Conservation (phyloP, 1,139 yeast species). For the Sporopachydermia cereana region DNA sequence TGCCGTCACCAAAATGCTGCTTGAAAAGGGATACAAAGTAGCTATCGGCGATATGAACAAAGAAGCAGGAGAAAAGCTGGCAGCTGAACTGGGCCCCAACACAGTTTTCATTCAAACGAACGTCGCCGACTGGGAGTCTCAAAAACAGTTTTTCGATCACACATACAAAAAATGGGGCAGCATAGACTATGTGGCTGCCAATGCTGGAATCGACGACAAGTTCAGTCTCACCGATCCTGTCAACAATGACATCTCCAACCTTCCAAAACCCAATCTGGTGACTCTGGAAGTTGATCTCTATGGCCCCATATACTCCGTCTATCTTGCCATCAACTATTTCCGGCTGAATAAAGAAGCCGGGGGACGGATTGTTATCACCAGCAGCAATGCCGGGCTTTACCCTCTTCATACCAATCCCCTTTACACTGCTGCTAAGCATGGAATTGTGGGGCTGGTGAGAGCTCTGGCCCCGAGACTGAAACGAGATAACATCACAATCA, state of each 20-base stretch:
- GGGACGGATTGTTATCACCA: constrained; percentile 4
- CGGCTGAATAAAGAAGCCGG: not conserved
- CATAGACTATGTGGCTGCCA: constrained; percentile 21
- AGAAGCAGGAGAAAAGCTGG: constrained; percentile 11
- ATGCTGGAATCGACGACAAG: constrained; percentile 18
- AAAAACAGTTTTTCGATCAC: constrained; percentile 15
- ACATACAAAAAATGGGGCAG: constrained; percentile 18
- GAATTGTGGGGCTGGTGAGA: not conserved
- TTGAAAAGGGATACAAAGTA: constrained; percentile 18
- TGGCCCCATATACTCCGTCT: constrained; percentile 1
- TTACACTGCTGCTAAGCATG: constrained; percentile 2
- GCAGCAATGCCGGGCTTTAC: not conserved
- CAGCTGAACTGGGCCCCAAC: constrained; percentile 6
- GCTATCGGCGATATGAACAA: constrained; percentile 15
- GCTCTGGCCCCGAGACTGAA: not conserved
- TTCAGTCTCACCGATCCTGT: constrained; percentile 2
- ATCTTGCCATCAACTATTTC: not conserved
- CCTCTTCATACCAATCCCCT: constrained; percentile 4
- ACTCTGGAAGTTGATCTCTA: constrained; percentile 1
- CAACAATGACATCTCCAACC: not conserved
- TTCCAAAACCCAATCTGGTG: not conserved
- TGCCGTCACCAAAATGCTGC: constrained; percentile 17
- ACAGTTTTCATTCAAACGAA: constrained; percentile 13
- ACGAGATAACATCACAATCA: not conserved
- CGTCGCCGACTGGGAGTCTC: constrained; percentile 15